Conservation (phyloP, 2,329 filamentous ascomycete genomes). For the Alternaria triticina region DNA sequence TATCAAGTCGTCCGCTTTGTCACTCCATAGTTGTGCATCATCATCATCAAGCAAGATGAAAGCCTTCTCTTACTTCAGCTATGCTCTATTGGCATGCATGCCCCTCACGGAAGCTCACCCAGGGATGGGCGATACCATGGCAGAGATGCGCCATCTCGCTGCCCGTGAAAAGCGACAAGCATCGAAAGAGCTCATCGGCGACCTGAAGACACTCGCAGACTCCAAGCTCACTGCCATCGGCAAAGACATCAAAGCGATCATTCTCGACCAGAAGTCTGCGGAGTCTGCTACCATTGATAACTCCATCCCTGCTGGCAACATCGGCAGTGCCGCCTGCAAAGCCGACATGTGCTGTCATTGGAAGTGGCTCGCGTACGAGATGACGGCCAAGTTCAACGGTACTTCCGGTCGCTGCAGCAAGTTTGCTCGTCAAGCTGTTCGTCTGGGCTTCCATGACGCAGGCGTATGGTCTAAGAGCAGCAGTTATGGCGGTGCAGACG, state of each 20-base stretch:
- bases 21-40: background rate
- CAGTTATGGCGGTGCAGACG: constrained; percentile 42
- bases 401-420: constrained; percentile 43
- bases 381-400: constrained; percentile 44
- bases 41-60: constrained; percentile 7
- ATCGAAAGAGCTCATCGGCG: constrained; percentile 43
- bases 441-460: constrained; percentile 45
- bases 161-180: constrained; percentile 29
- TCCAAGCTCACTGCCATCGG: constrained; percentile 40
- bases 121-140: constrained; percentile 37
- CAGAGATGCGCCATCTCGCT: constrained; percentile 23
- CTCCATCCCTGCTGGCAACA: constrained; percentile 34
- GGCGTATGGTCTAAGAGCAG: constrained; percentile 38
- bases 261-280: constrained; percentile 33
- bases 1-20: background rate
- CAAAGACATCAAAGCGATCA: constrained; percentile 44
- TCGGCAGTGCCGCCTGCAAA: constrained; percentile 43
- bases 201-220: constrained; percentile 41
- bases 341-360: constrained; percentile 45
- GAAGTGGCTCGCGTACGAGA: constrained; percentile 45
- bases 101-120: constrained; percentile 29
- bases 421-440: constrained; percentile 40
- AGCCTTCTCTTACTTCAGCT: constrained; percentile 19
- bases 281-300: constrained; percentile 28
- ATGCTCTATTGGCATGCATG: constrained; percentile 23